Evolutionary conservation across 2,329 filamentous ascomycete species (phyloP).

Genomic region (Exophiala phaeomuriformis): DNA sequence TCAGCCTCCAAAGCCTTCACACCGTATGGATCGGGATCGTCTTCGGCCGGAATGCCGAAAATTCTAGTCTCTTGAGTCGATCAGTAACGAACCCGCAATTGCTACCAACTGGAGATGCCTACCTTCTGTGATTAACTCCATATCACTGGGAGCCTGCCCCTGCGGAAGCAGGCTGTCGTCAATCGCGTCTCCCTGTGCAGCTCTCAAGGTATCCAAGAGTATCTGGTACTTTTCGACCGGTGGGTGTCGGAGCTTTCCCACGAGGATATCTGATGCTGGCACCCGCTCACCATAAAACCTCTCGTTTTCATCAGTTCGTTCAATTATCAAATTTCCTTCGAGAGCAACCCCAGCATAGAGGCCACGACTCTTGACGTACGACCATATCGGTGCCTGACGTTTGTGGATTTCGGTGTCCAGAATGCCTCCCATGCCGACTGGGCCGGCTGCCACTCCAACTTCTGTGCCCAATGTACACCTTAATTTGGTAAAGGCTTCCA

Average conservation of each 20-base stretch:
- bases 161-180: slow-evolving; percentile 60
- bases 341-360: slow-evolving; percentile 82
- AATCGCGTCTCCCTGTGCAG: slow-evolving; percentile 78
- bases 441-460: slow-evolving; percentile 67
- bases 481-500: slow-evolving; percentile 75
- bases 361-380: slow-evolving; percentile 81
- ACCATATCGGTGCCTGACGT: slow-evolving; percentile 65
- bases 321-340: slow-evolving; percentile 79
- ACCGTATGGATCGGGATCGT: slow-evolving; percentile 88
- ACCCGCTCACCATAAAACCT: slow-evolving; percentile 69
- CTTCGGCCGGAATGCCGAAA: slow-evolving; percentile 70
- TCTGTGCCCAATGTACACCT: slow-evolving; percentile 76
- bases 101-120: slow-evolving; percentile 38
- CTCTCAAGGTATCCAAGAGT: slow-evolving; percentile 75
- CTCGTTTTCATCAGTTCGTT: slow-evolving; percentile 81
- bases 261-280: slow-evolving; percentile 55
- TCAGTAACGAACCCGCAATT: slow-evolving; percentile 22
- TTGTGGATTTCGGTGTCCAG: slow-evolving; percentile 64
- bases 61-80: slow-evolving; percentile 32
- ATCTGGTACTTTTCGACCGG: slow-evolving; percentile 48
- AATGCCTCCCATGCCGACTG: slow-evolving; percentile 66
- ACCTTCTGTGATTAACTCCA: slow-evolving; percentile 46
- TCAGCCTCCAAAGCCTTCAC: slow-evolving; percentile 85
- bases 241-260: slow-evolving; percentile 52
- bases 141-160: slow-evolving; percentile 69